These are phyloP conservation scores for Cavenderia fasciculata DNA, from an alignment of 78 protist species.

Conservation along the genomic window DNA sequence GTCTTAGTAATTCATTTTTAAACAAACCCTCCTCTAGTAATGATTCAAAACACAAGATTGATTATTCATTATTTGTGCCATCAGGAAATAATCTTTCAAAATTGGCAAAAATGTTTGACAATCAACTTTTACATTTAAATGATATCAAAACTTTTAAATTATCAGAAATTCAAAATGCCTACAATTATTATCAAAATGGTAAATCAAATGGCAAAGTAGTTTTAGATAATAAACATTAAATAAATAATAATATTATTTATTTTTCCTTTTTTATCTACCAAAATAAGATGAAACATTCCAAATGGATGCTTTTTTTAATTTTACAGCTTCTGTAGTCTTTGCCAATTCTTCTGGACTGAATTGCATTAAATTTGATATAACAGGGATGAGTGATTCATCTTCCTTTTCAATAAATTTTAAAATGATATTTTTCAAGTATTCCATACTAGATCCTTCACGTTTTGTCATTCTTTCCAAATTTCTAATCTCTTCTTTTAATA, in stretches of 20 bases:
- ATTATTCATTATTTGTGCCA: slow-evolving; percentile 28
- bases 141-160: slow-evolving; percentile 10
- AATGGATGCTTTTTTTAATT: neutral
- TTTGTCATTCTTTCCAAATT: slow-evolving; percentile 23
- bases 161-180: slow-evolving; percentile 24
- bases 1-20: too few species aligned
- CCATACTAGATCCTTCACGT: neutral
- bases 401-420: slow-evolving; percentile 58
- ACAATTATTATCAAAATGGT: slow-evolving; percentile 12
- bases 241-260: neutral
- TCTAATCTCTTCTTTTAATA: slow-evolving; percentile 68
- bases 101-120: slow-evolving; percentile 20
- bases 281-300: slow-evolving; percentile 2
- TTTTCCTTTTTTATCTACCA: too few species aligned
- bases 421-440: slow-evolving; percentile 39
- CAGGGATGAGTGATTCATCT: slow-evolving; percentile 35
- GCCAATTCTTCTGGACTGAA: slow-evolving; percentile 47
- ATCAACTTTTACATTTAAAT: neutral
- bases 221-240: neutral
- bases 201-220: slow-evolving; percentile 58
- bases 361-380: slow-evolving; percentile 27
- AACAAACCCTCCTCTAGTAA: too few species aligned
- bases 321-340: slow-evolving; percentile 1
- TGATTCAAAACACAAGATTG: neutral
- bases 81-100: neutral